Conservation (phyloP, 2,329 filamentous ascomycete genomes). For the Cordyceps militaris region DNA sequence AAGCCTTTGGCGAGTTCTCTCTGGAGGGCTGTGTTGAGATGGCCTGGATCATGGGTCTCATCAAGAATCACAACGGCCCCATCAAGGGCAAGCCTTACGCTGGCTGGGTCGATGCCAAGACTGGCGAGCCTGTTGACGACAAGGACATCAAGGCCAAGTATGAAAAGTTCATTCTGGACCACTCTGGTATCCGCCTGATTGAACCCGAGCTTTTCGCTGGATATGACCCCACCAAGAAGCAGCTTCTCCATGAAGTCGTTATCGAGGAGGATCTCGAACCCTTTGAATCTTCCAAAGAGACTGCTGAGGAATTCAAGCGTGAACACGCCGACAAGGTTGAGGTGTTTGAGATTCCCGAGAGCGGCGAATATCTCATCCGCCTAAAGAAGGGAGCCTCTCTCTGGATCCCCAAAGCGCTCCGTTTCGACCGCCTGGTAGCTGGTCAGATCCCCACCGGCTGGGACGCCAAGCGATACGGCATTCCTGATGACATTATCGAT, state of each 20-base stretch:
- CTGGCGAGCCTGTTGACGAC: constrained; percentile 91
- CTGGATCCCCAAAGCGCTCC: constrained; percentile 92
- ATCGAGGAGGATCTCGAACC: constrained; percentile 96
- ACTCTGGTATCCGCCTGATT: constrained; percentile 94
- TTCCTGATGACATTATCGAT: constrained; percentile 94
- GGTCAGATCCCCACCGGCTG: constrained; percentile 96
- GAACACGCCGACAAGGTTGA: constrained; percentile 97
- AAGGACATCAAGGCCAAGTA: constrained; percentile 98
- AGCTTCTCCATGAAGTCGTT: constrained; percentile 93
- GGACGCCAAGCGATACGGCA: constrained; percentile 93
- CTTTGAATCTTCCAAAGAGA: constrained; percentile 96
- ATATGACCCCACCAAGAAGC: constrained; percentile 98
- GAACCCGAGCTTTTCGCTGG: constrained; percentile 95
- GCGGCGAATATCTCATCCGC: constrained; percentile 88
- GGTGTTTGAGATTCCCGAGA: constrained; percentile 89
- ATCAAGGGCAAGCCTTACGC: constrained; percentile 96
- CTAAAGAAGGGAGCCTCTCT: constrained; percentile 93
- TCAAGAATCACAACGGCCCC: constrained; percentile 95
- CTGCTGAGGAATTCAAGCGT: constrained; percentile 92
- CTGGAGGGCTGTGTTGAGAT: constrained; percentile 97
- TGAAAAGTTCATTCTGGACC: constrained; percentile 92
- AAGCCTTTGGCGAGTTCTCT: constrained; percentile 92
- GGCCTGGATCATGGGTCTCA: constrained; percentile 99
- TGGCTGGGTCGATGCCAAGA: constrained; percentile 93
- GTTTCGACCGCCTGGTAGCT: constrained; percentile 94